Base-by-base conservation (phyloP, 768 basidiomycete genomes). In the Lactarius sp. region DNA sequence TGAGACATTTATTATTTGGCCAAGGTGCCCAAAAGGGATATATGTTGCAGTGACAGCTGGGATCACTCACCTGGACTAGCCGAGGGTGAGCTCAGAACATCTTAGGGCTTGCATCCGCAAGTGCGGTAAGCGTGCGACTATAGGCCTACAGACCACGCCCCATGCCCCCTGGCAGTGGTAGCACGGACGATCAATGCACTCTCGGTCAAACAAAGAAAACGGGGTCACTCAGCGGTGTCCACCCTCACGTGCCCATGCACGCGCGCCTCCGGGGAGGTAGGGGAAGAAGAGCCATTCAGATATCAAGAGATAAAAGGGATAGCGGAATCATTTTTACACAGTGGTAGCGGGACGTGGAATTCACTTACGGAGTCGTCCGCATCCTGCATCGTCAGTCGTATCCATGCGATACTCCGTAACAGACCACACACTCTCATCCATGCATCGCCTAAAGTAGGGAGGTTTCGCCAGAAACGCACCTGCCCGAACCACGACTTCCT, bases 381-480 rank as follows among this genome's bases (percentile, higher is more conserved):
- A 33, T 51, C 53, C 49, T 37, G 63, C 51, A 47, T 64, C 34
- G 62, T 51, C 59, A 49, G 39, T 56, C 53, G 53, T 20, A 39
- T 51, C 53, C 34, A 33, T 37, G 53, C 22, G 59, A 44, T 52
- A 44, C 62, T 36, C 47, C 63, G 41, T 39, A 65, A 60, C 18
- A 65, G 34, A 60, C 54, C 59, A 60, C 59, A 49, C 51, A 44
- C 47, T 31, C 64, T 52, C 59, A 54, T 39, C 54, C 53, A 49
- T 18, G 34, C n/a, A 42, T 49, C 33, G 33, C 41, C 54, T 20
- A 60, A 18, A 60, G 59, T 39, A 51, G 39, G 53, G 53, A 55
- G 27, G 59, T 55, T 44, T 65, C 64, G 37, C 54, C 63, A 56
- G 41, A 60, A 56, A 69, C 67, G 68, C 67, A 69, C 68, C 68